Evolutionary conservation across 345 rosid genomes (phyloP).

Genomic region (Diplotaxis tenuifolia): DNA sequence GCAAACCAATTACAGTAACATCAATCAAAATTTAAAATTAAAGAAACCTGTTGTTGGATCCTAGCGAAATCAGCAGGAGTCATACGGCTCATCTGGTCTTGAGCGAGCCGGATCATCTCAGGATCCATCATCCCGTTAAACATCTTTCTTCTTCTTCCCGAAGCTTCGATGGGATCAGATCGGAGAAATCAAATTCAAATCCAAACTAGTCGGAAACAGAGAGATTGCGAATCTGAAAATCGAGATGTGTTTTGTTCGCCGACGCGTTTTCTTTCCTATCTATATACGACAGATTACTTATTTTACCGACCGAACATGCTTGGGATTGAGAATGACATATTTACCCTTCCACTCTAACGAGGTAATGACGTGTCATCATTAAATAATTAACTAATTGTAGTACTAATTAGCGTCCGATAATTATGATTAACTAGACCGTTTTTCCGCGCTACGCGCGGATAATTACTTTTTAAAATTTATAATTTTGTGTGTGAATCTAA

Average conservation of each 20-base stretch:
- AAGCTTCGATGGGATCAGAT: slow-evolving; percentile 18
- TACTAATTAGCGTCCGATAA: slow-evolving; percentile 12
- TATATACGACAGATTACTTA: not conserved
- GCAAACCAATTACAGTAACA: not conserved
- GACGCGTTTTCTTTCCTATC: not conserved
- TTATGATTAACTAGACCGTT: no score
- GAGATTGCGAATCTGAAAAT: slow-evolving; percentile 17
- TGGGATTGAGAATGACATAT: not conserved
- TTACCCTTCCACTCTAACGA: slow-evolving; percentile 1
- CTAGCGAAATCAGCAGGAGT: slow-evolving; percentile 73
- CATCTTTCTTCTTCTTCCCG: slow-evolving; percentile 33
- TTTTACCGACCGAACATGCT: slow-evolving; percentile 34
- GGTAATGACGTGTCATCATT: slow-evolving; percentile 8
- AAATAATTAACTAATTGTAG: not conserved
- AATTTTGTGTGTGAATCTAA: no score
- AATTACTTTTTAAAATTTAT: no score
- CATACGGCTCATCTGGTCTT: slow-evolving; percentile 98
- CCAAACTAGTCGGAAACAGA: not conserved
- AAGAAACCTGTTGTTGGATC: slow-evolving; percentile 62
- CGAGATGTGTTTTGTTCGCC: slow-evolving; percentile 10
- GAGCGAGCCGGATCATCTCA: slow-evolving; percentile 77
- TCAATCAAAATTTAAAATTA: not conserved
- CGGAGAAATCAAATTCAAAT: not conserved
- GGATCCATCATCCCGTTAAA: slow-evolving; percentile 95
- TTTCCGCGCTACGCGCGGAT: no score